Percentiles rank a stretch among this genome's conserved stretches.
These are phyloP conservation scores for Termitomyces sp. DNA, from an alignment of 768 basidiomycete genomes.

Conservation along the genomic window DNA sequence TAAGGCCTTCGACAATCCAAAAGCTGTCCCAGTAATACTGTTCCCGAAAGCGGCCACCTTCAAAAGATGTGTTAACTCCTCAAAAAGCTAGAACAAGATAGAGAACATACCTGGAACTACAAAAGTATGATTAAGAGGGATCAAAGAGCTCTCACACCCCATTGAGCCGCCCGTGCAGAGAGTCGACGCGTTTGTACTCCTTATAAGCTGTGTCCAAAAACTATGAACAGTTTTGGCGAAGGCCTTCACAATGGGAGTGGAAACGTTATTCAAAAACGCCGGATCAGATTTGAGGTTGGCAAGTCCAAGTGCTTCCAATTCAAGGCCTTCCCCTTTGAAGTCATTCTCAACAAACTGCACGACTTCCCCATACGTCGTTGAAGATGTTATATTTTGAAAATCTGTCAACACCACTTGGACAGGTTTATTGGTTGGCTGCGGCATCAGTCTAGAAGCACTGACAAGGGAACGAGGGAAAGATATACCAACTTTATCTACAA, in stretches of 20 bases:
- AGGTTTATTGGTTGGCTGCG: constrained; percentile 67
- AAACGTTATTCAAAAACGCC: constrained; percentile 63
- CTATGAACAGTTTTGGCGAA: constrained; percentile 78
- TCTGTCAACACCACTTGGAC: constrained; percentile 63
- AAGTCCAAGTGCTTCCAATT: constrained; percentile 61
- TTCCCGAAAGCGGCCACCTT: constrained; percentile 72
- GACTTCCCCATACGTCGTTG: constrained; percentile 57
- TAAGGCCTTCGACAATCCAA: constrained; percentile 86
- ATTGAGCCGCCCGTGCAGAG: constrained; percentile 48
- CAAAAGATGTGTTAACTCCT: neutral
- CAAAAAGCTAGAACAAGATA: neutral
- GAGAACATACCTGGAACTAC: constrained; percentile 67
- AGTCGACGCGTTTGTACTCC: constrained; percentile 64
- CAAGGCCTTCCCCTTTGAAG: constrained; percentile 82
- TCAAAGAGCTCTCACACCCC: constrained; percentile 78
- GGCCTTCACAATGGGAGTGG: constrained; percentile 60
- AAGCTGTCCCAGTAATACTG: constrained; percentile 73
- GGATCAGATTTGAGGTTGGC: constrained; percentile 59
- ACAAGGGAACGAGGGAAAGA: neutral
- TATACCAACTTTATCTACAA: constrained; percentile 61
- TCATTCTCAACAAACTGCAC: constrained; percentile 66
- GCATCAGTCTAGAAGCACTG: neutral
- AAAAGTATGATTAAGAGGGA: constrained; percentile 88
- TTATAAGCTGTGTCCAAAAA: constrained; percentile 78
- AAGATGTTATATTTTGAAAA: constrained; percentile 46